Base-by-base conservation (phyloP, 148 eudicot genomes). In the Spergularia bocconei region DNA sequence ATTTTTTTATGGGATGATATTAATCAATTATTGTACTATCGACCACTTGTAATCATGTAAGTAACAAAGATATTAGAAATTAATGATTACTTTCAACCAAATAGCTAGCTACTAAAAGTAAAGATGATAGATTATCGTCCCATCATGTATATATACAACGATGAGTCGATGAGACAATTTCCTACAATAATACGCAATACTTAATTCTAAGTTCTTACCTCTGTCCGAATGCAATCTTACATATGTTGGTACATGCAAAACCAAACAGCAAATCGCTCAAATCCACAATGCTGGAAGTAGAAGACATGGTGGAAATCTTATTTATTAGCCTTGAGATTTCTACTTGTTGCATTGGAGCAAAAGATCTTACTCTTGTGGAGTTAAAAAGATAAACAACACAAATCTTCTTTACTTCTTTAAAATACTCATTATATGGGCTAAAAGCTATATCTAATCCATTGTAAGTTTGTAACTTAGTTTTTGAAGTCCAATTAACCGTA, bases 401-500 rank as follows among this genome's bases (percentile, higher is more conserved):
- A 1, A 79, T 3, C 57, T 75, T 82, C 62, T 19, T 82, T 0
- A 82, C 12, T 39, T 82, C 77, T 9, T 73, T 78, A 20, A 62
- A 82, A 67, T 66, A 71, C 0, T 75, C 78, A 69, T 60, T 71
- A 23, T 75, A 66, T 4, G 76, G 70, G 1, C 69, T 54, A 29
- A 75, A 75, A 13, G 33, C 73, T 0, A 82, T 36, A 21, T 79
- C 82, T 33, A 71, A 41, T 4, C 70, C 79, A 71, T n/a, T n/a
- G n/a, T n/a, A n/a, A n/a, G n/a, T n/a, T 82, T 75, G 57, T 82
- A 82, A 39, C 77, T 75, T 13, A 82, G 74, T 23, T 41, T 79
- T 5, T 23, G 58, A 6, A 19, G 16, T 1, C 74, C 74, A n/a
- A n/a, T n/a, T n/a, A 10, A 44, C 71, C n/a, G 68, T 19, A 2